Percentiles rank a stretch among this genome's conserved stretches.
Conservation (phyloP, 129 eudicot genomes). For the Flaveria linearis region DNA sequence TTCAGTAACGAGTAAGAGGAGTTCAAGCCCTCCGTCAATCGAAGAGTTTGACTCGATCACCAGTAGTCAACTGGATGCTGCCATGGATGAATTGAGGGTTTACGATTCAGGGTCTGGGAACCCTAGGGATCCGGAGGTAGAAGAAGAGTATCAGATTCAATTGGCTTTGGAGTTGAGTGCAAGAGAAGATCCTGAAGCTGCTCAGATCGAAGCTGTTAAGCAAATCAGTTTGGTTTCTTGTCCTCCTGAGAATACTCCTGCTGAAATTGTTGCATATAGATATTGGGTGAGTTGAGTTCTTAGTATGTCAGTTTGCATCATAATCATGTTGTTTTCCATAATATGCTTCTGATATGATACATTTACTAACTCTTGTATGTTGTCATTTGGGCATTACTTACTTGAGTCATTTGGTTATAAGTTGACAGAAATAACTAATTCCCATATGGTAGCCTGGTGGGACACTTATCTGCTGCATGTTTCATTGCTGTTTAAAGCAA, state of each 20-base stretch:
- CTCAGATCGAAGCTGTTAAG: slow-evolving; percentile 92
- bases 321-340: no score
- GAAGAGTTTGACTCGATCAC: slow-evolving; percentile 51
- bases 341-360: background rate
- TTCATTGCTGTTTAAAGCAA: background rate
- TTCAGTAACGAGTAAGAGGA: slow-evolving; percentile 66
- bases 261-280: slow-evolving; percentile 72
- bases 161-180: slow-evolving; percentile 96
- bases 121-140: slow-evolving; percentile 55
- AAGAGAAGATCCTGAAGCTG: slow-evolving; percentile 96
- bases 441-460: background rate
- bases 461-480: background rate
- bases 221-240: slow-evolving; percentile 90
- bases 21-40: slow-evolving; percentile 18
- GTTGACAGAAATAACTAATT: background rate
- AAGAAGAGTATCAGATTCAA: slow-evolving; percentile 92
- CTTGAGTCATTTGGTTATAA: background rate
- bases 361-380: no score
- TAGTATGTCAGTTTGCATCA: background rate
- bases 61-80: slow-evolving; percentile 71
- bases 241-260: slow-evolving; percentile 58
- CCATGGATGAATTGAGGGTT: slow-evolving; percentile 49
- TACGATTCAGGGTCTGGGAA: no score
- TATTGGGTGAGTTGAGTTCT: slow-evolving; percentile 30
- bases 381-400: no score